These are phyloP conservation scores for Xerocomellus intermedius DNA, from an alignment of 768 basidiomycete genomes.

Conservation along the genomic window DNA sequence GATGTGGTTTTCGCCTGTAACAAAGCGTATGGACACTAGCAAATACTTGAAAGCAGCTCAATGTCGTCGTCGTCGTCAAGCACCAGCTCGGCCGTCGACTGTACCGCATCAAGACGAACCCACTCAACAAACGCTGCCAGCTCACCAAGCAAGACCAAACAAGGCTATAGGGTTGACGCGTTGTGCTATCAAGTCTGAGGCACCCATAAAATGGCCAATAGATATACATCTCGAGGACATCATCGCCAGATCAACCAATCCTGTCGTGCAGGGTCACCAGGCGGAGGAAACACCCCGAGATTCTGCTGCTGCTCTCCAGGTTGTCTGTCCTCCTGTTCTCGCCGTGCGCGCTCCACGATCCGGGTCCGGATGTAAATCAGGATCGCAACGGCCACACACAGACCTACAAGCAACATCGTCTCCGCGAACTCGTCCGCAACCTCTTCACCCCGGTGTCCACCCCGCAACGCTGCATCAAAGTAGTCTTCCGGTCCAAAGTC, in stretches of 20 bases:
- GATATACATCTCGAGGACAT: conserved; percentile 4
- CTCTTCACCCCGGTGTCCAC: conserved; percentile 59
- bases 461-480: conserved; percentile 65
- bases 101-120: not conserved
- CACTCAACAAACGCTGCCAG: not conserved
- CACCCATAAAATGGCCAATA: not conserved
- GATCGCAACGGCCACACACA: conserved; percentile 71
- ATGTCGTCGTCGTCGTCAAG: conserved; percentile 14
- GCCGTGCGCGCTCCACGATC: conserved; percentile 68
- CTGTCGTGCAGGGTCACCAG: conserved; percentile 60
- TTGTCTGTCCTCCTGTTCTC: conserved; percentile 53
- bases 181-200: not conserved
- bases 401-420: conserved; percentile 71
- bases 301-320: conserved; percentile 33
- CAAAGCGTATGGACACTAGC: not conserved
- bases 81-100: conserved; percentile 3
- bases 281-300: conserved; percentile 56
- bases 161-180: not conserved
- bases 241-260: conserved; percentile 61
- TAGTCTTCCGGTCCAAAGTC: conserved; percentile 85
- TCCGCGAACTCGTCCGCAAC: conserved; percentile 72
- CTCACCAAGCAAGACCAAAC: conserved; percentile 28
- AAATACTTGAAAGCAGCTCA: not conserved
- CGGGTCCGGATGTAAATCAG: conserved; percentile 79
- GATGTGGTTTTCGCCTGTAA: not conserved